Conservation (phyloP, 768 basidiomycete genomes). For the Boletus fagicola region DNA sequence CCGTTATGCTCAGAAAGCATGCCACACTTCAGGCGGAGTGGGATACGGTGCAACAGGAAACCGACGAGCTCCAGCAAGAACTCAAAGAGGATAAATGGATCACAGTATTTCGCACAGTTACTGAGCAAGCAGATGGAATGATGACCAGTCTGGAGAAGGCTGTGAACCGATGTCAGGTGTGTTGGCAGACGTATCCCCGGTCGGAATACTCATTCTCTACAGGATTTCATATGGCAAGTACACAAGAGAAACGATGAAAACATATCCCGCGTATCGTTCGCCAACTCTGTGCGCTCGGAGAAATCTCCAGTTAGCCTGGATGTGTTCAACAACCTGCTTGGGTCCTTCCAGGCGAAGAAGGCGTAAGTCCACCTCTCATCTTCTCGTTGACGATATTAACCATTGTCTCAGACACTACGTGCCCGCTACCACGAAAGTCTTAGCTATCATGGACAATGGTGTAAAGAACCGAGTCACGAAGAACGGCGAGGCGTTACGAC, state of each 20-base stretch:
- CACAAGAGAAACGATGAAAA: conserved; percentile 56
- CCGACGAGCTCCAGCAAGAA: conserved; percentile 82
- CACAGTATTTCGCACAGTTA: conserved; percentile 89
- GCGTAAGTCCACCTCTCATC: conserved; percentile 49
- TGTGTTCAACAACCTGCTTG: conserved; percentile 61
- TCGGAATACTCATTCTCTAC: conserved; percentile 7
- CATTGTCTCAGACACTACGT: conserved; percentile 73
- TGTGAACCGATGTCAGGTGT: conserved; percentile 82
- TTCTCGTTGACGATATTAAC: conserved; percentile 12
- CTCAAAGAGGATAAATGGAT: conserved; percentile 98
- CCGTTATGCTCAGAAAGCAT: conserved; percentile 67
- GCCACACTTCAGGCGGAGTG: conserved; percentile 72
- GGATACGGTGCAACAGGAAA: conserved; percentile 77
- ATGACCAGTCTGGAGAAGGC: conserved; percentile 95
- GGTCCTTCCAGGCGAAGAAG: conserved; percentile 86
- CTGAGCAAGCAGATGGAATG: conserved; percentile 96
- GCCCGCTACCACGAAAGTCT: conserved; percentile 88
- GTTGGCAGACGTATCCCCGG: conserved; percentile 21
- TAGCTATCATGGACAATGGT: conserved; percentile 92
- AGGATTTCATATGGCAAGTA: conserved; percentile 88
- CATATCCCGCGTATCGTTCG: conserved; percentile 40
- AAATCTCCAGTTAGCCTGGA: conserved; percentile 56
- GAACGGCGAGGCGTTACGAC: conserved; percentile 91
- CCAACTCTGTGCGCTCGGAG: conserved; percentile 48
- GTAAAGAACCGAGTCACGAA: conserved; percentile 91